Evolutionary conservation across 768 basidiomycete genomes (phyloP), one percentile per base, ranked within the genome.

Genomic region (Lactifluus volemus): DNA sequence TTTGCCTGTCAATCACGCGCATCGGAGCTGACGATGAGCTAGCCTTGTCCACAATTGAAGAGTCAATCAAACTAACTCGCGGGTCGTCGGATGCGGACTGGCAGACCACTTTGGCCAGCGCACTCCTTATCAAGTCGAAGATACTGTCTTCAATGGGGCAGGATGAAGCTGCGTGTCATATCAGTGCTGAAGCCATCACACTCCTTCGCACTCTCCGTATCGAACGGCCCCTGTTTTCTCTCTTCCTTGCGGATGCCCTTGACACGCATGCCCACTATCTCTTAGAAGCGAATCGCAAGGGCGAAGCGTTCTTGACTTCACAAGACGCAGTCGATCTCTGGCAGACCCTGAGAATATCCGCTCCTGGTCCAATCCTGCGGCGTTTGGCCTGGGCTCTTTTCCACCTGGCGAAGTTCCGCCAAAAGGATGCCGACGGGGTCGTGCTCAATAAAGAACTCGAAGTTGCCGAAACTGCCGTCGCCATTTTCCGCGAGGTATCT

Each of bases 171-270:
- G 61, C 56, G 7, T 25, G 17, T 1, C 14, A 51, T 21, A 2
- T 30, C 32, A 62, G 61, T 21, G 32, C 19, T 15, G 51, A 58
- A 29, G 55, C 61, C 5, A 47, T 53, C 12, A 29, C 51, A 1
- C 15, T 53, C 21, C 32, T 62, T 21, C 61, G 56, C 14, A 42
- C 29, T 41, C 41, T 58, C 30, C n/a, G 30, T 5, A n/a, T n/a
- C 3, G 50, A 21, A 0, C 61, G 21, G 7, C 34, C 45, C 12
- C 8, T 34, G 7, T 53, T 53, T 29, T 53, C 56, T 39, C 45
- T 62, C 52, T 42, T 62, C 56, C 61, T 53, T 0, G 61, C 51
- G 2, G 51, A 57, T 49, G 56, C 56, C 14, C 38, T 62, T 29
- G 38, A 32, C 39, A 49, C 30, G 5, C 51, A 62, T 25, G 42